These are phyloP conservation scores for Urochloa ruziziensis DNA, from an alignment of 176 grass and related monocot species.

Conservation along the genomic window DNA sequence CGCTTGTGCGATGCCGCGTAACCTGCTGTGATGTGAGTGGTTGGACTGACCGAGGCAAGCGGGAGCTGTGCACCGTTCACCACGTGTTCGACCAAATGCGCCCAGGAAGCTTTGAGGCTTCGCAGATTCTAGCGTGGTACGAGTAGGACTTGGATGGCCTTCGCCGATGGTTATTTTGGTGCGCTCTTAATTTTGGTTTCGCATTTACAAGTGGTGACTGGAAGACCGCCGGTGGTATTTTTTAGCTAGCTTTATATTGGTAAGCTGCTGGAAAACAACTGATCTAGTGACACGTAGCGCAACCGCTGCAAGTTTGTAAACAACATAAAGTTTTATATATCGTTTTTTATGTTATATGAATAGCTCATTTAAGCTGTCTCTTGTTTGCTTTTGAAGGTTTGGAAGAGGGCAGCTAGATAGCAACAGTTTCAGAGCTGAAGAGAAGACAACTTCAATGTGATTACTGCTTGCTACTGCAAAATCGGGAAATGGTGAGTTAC, in stretches of 20 bases:
- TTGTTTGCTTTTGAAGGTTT: neutral
- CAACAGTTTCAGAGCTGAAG: neutral
- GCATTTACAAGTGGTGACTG: neutral
- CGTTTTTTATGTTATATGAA: neutral
- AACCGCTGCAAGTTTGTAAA: neutral
- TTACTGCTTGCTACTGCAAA: neutral
- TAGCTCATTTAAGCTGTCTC: neutral
- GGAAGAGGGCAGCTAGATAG: neutral
- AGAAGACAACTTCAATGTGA: neutral
- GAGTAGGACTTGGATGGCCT: neutral
- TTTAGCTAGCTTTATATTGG: neutral
- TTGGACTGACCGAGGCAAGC: neutral
- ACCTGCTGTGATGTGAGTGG: neutral
- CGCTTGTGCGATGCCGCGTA: neutral
- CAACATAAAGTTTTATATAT: neutral
- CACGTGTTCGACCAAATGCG: conserved; percentile 31
- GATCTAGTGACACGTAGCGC: too few species aligned
- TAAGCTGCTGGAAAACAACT: too few species aligned
- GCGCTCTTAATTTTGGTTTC: neutral
- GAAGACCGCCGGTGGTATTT: neutral
- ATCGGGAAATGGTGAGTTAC: neutral
- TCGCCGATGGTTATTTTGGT: neutral
- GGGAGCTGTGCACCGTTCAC: neutral
- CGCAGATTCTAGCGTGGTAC: neutral
- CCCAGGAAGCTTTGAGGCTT: neutral